Evolutionary conservation across 2,329 filamentous ascomycete species (phyloP).

Genomic region (Hypoxylon sp.): DNA sequence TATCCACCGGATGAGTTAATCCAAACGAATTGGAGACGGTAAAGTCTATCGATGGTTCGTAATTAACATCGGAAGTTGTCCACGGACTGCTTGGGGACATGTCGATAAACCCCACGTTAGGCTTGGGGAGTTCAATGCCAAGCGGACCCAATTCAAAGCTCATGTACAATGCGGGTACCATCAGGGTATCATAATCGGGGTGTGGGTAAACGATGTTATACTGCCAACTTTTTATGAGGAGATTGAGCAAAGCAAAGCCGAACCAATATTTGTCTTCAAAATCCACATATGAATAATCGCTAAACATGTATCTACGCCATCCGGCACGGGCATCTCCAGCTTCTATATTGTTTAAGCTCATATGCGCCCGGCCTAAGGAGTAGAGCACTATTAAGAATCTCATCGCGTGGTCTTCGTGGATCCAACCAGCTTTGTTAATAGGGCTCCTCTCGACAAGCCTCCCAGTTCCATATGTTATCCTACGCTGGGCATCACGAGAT

Average conservation of each 20-base stretch:
- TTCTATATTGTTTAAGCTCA: background rate
- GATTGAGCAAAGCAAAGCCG: constrained; percentile 28
- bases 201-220: background rate
- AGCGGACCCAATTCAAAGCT: background rate
- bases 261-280: constrained; percentile 34
- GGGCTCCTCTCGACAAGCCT: background rate
- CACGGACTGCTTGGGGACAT: constrained; percentile 18
- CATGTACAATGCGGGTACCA: constrained; percentile 19
- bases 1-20: too few species aligned
- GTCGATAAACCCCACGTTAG: constrained; percentile 17
- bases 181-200: accelerated
- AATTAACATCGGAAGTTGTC: background rate
- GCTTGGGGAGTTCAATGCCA: background rate
- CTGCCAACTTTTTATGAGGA: constrained; percentile 26
- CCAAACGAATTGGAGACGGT: background rate
- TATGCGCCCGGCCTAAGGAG: background rate
- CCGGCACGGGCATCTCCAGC: background rate
- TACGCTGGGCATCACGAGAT: background rate
- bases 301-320: constrained; percentile 11
- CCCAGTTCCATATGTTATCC: background rate
- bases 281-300: background rate
- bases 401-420: constrained; percentile 22
- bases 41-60: background rate
- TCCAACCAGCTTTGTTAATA: constrained; percentile 9
- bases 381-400: constrained; percentile 29